Base-by-base conservation (phyloP, 139 green algal species). In the Coelastrella sp. region DNA sequence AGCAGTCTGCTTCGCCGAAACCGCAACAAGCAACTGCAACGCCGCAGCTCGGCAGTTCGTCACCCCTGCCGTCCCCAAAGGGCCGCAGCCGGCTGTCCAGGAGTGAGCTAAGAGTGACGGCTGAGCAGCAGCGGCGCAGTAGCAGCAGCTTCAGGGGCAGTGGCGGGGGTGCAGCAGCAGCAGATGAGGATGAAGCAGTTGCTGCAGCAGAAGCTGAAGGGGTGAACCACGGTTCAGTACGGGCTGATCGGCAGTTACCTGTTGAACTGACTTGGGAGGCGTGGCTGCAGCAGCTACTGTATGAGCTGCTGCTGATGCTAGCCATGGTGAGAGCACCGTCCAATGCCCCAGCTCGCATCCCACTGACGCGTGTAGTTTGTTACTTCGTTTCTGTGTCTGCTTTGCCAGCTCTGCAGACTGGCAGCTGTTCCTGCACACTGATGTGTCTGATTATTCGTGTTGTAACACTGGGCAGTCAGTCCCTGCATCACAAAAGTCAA, bases 281-380 rank as follows among this genome's bases (percentile, higher is more conserved):
- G n/a, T 98, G 96, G 96, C 92, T 97, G 81, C 92, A 95, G 57
- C 92, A 95, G 83, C 90, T 98, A 74, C 93, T 97, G 14, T 97
- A 93, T 87, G 92, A 94, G 59, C 92, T 97, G 78, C 76, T 96
- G 80, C 61, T 78, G 5, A 92, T 94, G 58, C 80, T 97, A 11
- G 78, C 73, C 0, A 23, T 93, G 91, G 89, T 95, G 65, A n/a
- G 74, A 47, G 32, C 32, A 47, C 32, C 32, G 32, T 47, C 32
- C 1, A 1, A 47, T 47, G 1, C 32, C 32, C 32, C 32, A 47
- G 32, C 32, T 47, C 0, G 32, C 32, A 47, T 47, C 32, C 32
- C 32, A 47, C 1, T 47, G 32, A 47, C 32, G 32, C 32, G 32
- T 47, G 32, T 47, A 47, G 32, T 47, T 47, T 47, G 32, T 47